phyloP scores from a whole-genome alignment of 176 grass and related monocot genomes.

The Musa schizocarpa region DNA sequence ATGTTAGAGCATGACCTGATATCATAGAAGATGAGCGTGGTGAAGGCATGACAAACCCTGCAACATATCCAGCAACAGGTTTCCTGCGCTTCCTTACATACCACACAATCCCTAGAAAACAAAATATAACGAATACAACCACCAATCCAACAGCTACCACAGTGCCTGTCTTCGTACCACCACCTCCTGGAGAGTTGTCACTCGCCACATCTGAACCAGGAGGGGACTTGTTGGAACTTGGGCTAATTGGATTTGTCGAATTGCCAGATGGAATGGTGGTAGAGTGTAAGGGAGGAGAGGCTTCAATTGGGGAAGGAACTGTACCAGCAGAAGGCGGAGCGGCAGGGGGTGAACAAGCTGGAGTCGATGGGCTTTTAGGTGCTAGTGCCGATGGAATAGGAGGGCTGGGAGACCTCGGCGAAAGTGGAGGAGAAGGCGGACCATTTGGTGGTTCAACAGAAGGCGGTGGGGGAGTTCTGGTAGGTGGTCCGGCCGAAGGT shows the following conservation, averaged over 20 bases:
- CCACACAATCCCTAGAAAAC: slow-evolving; percentile 39
- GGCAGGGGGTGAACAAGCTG: background rate
- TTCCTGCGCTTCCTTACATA: slow-evolving; percentile 45
- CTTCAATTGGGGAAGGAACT: background rate
- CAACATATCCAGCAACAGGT: slow-evolving; percentile 30
- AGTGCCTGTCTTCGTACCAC: background rate
- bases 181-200: background rate
- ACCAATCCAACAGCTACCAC: slow-evolving; percentile 26
- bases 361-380: background rate
- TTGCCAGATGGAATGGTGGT: background rate
- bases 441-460: background rate
- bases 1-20: slow-evolving; percentile 28
- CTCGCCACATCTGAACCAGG: background rate
- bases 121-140: slow-evolving; percentile 33
- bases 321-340: slow-evolving; percentile 11
- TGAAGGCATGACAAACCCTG: slow-evolving; percentile 54
- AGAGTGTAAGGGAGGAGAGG: background rate
- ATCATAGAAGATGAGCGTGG: slow-evolving; percentile 32
- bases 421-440: background rate
- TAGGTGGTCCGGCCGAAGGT: background rate
- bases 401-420: background rate
- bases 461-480: background rate
- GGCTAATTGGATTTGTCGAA: background rate
- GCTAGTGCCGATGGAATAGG: background rate
- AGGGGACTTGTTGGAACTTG: slow-evolving; percentile 27